Percentiles rank a stretch among this genome's conserved stretches.
Evolutionary conservation across 768 basidiomycete genomes (phyloP).

Genomic region (Tulasnella sp.): DNA sequence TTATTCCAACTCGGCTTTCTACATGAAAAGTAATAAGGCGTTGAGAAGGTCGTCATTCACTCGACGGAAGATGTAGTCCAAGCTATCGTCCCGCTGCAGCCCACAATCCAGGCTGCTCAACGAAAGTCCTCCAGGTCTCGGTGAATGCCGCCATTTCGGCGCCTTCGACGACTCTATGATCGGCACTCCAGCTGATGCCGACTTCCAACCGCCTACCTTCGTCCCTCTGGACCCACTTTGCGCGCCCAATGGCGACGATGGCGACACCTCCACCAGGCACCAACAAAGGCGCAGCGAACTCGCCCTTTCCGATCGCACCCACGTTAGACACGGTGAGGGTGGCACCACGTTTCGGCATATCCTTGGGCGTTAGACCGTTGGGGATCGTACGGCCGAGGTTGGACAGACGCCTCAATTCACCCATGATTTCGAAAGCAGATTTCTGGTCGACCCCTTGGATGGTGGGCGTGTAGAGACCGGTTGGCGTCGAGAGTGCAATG

Average conservation of each 20-base stretch:
- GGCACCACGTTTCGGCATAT: slow-evolving; percentile 65
- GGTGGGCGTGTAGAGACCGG: slow-evolving; percentile 74
- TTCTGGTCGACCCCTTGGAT: slow-evolving; percentile 41
- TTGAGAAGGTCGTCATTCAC: no score
- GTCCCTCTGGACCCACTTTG: slow-evolving; percentile 46
- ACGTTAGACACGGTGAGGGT: slow-evolving; percentile 75
- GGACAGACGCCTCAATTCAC: slow-evolving; percentile 46
- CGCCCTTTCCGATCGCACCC: slow-evolving; percentile 64
- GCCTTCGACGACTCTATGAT: slow-evolving; percentile 79
- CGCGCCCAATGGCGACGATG: slow-evolving; percentile 69
- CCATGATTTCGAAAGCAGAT: slow-evolving; percentile 50
- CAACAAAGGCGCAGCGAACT: slow-evolving; percentile 58
- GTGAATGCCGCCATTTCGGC: slow-evolving; percentile 83
- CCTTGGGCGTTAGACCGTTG: slow-evolving; percentile 45
- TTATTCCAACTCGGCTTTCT: no score
- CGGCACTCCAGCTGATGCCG: slow-evolving; percentile 70
- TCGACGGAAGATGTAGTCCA: neutral
- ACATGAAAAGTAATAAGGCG: no score
- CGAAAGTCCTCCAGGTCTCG: slow-evolving; percentile 69
- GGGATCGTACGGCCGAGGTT: slow-evolving; percentile 57
- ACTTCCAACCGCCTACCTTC: slow-evolving; percentile 43
- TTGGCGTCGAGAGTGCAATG: slow-evolving; percentile 66
- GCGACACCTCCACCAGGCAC: slow-evolving; percentile 76
- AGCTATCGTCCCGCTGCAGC: slow-evolving; percentile 35
- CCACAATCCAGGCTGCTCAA: slow-evolving; percentile 60